Evolutionary conservation across 495 filamentous ascomycete species (phyloP).

Genomic region (Aspergillus ellipticus): DNA sequence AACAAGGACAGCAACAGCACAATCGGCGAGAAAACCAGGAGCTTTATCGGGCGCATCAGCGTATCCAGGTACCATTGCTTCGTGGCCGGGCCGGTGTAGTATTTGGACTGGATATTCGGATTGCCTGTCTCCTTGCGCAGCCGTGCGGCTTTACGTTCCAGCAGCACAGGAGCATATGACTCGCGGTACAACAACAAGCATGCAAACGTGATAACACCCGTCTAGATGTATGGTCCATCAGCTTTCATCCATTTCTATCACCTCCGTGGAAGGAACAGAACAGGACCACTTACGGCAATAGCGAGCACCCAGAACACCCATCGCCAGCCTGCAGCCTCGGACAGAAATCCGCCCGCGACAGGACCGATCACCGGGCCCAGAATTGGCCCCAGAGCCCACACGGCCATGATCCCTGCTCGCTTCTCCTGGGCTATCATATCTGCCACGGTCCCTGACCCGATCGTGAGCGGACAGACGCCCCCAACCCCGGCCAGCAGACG

Average conservation of each 20-base stretch:
- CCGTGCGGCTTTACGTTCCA: neutral
- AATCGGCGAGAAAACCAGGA: neutral
- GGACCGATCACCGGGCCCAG: neutral
- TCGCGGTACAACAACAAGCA: neutral
- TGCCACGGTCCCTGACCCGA: neutral
- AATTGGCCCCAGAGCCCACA: neutral
- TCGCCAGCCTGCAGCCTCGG: neutral
- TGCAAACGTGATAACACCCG: neutral
- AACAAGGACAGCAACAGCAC: neutral
- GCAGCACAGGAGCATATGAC: neutral
- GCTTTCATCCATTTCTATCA: neutral
- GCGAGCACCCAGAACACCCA: neutral
- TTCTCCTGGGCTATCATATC: neutral
- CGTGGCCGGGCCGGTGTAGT: neutral
- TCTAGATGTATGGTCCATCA: neutral
- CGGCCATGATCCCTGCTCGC: neutral
- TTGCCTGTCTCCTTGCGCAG: conserved; percentile 1
- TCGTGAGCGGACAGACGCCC: neutral
- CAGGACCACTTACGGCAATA: neutral
- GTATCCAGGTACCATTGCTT: neutral
- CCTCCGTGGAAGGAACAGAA: neutral
- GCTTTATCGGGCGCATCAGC: neutral
- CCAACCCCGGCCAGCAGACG: neutral
- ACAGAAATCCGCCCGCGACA: neutral
- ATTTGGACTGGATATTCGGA: neutral